Percentiles rank a stretch among this genome's conserved stretches.
These are phyloP conservation scores for Ascoidea tarda DNA, from an alignment of 805 yeast species.

Conservation along the genomic window DNA sequence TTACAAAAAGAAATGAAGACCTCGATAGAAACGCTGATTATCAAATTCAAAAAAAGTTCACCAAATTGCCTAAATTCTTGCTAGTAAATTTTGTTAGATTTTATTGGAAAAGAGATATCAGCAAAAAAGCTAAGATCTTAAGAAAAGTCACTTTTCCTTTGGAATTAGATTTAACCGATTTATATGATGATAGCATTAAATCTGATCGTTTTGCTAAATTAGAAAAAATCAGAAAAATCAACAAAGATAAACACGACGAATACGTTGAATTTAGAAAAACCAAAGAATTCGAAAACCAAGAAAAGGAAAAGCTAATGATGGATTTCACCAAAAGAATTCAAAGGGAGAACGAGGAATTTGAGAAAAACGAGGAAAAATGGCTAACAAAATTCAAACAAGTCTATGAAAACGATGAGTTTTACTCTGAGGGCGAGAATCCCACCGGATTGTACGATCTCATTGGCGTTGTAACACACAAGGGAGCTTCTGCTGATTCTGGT, in stretches of 20 bases:
- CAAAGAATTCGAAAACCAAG: slow-evolving; percentile 20
- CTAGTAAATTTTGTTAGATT: slow-evolving; percentile 90
- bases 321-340: slow-evolving; percentile 33
- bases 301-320: slow-evolving; percentile 16
- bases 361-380: slow-evolving; percentile 20
- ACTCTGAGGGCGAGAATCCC: slow-evolving; percentile 58
- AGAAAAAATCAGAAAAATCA: slow-evolving; percentile 64
- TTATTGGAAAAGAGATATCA: slow-evolving; percentile 89
- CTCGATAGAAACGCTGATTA: slow-evolving; percentile 62
- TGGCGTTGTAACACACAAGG: slow-evolving; percentile 85
- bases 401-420: slow-evolving; percentile 23
- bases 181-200: slow-evolving; percentile 68
- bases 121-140: slow-evolving; percentile 82
- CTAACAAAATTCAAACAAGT: neutral
- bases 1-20: slow-evolving; percentile 64
- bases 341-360: slow-evolving; percentile 32
- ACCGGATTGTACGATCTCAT: slow-evolving; percentile 74
- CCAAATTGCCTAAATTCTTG: slow-evolving; percentile 73
- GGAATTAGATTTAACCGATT: slow-evolving; percentile 76
- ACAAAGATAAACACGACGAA: slow-evolving; percentile 61
- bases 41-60: slow-evolving; percentile 40
- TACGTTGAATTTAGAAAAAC: slow-evolving; percentile 56
- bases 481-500: slow-evolving; percentile 93
- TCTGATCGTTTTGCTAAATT: slow-evolving; percentile 53
- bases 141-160: slow-evolving; percentile 93